phyloP scores from a whole-genome alignment of 2,329 filamentous ascomycete species.

The Botrytis squamosa region DNA sequence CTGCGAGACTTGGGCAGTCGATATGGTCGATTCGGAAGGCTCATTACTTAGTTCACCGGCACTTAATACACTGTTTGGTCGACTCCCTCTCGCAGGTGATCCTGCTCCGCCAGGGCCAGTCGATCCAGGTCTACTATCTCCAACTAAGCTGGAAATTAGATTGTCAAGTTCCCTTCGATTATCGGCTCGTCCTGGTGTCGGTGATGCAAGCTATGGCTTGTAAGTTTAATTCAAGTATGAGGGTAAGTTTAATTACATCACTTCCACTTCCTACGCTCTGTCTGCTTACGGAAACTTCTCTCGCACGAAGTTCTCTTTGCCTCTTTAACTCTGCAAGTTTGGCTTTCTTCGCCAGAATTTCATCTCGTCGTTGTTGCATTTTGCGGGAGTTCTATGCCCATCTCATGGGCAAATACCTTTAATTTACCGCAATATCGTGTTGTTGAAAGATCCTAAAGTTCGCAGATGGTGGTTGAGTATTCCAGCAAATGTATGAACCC shows the following conservation, averaged over 20 bases:
- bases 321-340: conserved; percentile 95
- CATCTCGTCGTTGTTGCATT: conserved; percentile 77
- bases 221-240: conserved; percentile 34
- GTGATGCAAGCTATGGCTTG: conserved; percentile 60
- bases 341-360: conserved; percentile 94
- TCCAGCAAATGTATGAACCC: not conserved
- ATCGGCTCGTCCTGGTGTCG: conserved; percentile 67
- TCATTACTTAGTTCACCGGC: conserved; percentile 77
- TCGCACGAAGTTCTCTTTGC: conserved; percentile 80
- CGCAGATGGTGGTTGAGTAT: not conserved
- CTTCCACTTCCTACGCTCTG: conserved; percentile 65
- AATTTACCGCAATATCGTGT: conserved; percentile 11
- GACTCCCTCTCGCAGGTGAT: conserved; percentile 71
- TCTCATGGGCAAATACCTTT: conserved; percentile 27
- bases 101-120: conserved; percentile 61
- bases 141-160: conserved; percentile 76
- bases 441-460: not conserved
- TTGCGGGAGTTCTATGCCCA: conserved; percentile 32
- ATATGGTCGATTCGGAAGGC: conserved; percentile 58
- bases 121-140: conserved; percentile 64
- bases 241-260: conserved; percentile 58
- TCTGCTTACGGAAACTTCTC: conserved; percentile 68
- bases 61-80: conserved; percentile 84
- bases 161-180: conserved; percentile 76
- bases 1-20: conserved; percentile 43